These are phyloP conservation scores for Cryptococcus jaspeensis DNA, from an alignment of 1,284 basidiomycete species.

Conservation along the genomic window DNA sequence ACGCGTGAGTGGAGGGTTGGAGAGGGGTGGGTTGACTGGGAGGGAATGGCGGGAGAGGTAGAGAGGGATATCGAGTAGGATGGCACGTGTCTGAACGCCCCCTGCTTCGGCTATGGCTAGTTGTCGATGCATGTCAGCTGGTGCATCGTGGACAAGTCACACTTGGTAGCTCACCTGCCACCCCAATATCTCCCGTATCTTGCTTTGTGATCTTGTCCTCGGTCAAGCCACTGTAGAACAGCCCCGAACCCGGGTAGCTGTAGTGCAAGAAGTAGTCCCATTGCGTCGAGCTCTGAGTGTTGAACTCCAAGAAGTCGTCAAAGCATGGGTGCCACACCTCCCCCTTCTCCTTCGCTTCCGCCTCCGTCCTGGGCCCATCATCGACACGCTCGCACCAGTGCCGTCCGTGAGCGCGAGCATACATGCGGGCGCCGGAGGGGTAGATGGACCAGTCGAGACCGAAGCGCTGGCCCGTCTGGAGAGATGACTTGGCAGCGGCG, in stretches of 20 bases:
- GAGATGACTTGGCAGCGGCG: slow-evolving; percentile 4
- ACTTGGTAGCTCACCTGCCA: slow-evolving; percentile 12
- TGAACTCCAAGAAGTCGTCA: slow-evolving; percentile 18
- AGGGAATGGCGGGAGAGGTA: slow-evolving; percentile 16
- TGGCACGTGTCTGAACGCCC: slow-evolving; percentile 16
- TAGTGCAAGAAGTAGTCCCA: slow-evolving; percentile 25
- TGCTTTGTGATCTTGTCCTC: slow-evolving; percentile 15
- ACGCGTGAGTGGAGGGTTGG: slow-evolving; percentile 4
- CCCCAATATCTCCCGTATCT: slow-evolving; percentile 19
- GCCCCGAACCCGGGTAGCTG: slow-evolving; percentile 9
- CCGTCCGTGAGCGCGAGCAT: slow-evolving; percentile 2
- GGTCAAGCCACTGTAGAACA: slow-evolving; percentile 21
- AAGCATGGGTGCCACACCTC: slow-evolving; percentile 13
- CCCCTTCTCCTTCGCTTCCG: slow-evolving; percentile 6
- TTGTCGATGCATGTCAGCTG: too few relatives aligned
- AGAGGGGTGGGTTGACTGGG: slow-evolving; percentile 3
- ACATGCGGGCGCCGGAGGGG: slow-evolving; percentile 12
- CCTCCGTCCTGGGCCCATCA: background rate
- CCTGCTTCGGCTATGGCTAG: slow-evolving; percentile 14
- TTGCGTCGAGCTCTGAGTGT: slow-evolving; percentile 21
- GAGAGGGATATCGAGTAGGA: slow-evolving; percentile 17
- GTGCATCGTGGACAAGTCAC: background rate
- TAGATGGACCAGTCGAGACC: slow-evolving; percentile 18
- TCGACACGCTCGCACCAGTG: slow-evolving; percentile 8
- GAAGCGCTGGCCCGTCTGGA: slow-evolving; percentile 16